phyloP scores from a whole-genome alignment of 352 stramenopile genomes.

The Phytophthora colocasiae region DNA sequence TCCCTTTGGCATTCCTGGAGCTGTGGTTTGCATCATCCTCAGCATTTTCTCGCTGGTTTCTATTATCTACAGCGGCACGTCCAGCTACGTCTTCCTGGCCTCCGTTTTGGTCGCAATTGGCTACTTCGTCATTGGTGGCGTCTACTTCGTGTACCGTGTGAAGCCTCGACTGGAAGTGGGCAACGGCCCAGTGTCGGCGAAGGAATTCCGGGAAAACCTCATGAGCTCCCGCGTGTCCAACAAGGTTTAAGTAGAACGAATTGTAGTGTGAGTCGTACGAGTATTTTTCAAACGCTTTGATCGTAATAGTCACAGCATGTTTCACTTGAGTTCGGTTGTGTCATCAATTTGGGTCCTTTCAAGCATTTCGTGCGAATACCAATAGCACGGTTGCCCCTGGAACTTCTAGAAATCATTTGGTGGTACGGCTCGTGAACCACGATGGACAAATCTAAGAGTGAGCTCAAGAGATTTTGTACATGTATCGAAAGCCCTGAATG shows the following conservation, averaged over 20 bases:
- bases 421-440: no score
- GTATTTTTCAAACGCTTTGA: constrained; percentile 14
- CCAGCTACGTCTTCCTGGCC: constrained; percentile 46
- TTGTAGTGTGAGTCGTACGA: constrained; percentile 16
- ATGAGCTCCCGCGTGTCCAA: constrained; percentile 38
- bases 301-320: constrained; percentile 3
- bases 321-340: not conserved
- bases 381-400: no score
- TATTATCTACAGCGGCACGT: constrained; percentile 28
- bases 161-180: constrained; percentile 37
- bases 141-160: constrained; percentile 48
- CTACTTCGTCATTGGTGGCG: constrained; percentile 48
- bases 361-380: no score
- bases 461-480: no score
- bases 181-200: constrained; percentile 29
- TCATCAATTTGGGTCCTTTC: no score
- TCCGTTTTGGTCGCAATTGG: constrained; percentile 48
- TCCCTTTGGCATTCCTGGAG: constrained; percentile 55
- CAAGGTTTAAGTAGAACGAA: constrained; percentile 32
- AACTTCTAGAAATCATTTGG: no score
- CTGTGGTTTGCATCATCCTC: constrained; percentile 48
- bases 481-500: no score
- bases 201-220: constrained; percentile 51
- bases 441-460: no score
- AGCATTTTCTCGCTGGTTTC: constrained; percentile 44